Base-by-base conservation (phyloP, 345 rosid genomes). In the Clausena lansium region DNA sequence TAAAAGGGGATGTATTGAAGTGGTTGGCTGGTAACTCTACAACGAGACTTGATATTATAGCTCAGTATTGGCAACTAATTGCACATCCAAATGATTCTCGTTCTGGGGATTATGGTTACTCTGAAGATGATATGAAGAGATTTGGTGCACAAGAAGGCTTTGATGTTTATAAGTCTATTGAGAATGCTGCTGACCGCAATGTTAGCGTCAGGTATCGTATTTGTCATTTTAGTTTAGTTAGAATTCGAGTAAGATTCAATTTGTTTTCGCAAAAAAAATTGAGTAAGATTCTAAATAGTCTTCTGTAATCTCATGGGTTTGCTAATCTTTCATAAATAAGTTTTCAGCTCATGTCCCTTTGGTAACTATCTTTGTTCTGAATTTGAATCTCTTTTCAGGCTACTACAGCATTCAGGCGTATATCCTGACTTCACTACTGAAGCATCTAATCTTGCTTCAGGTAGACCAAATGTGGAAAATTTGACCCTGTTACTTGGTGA, bases 91-190 rank as follows among this genome's bases (percentile, higher is more conserved):
- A 84, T 1, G 91, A 94, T 86, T 88, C 89, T 76, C 89, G 74
- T 0, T 93, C 97, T 0, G 94, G 98, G 8, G 98, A 93, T 85
- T 93, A 85, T 83, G 97, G 97, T 55, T 94, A 85, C 83, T 89
- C 94, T 0, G 55, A 79, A 57, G 80, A 82, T 1, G 91, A 90
- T 36, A 78, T 93, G 88, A 38, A 71, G 36, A 82, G 76, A 13
- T 88, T 93, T 67, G 93, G 97, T 67, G 92, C 93, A 24, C 73
- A 75, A 55, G 64, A 86, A 64, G 97, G 98, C 50, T 85, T 70
- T 71, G 25, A 81, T 32, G 97, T 91, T 83, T 90, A 94, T 77
- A 58, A 83, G 22, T 85, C 94, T 65, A 81, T 94, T 1, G 90
- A 88, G 32, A 77, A 84, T 73, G 95, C 98, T 5, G 92, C 95